Base-by-base conservation (phyloP, 371 early-diverging fungal genomes). In the Mucor racemosus region DNA sequence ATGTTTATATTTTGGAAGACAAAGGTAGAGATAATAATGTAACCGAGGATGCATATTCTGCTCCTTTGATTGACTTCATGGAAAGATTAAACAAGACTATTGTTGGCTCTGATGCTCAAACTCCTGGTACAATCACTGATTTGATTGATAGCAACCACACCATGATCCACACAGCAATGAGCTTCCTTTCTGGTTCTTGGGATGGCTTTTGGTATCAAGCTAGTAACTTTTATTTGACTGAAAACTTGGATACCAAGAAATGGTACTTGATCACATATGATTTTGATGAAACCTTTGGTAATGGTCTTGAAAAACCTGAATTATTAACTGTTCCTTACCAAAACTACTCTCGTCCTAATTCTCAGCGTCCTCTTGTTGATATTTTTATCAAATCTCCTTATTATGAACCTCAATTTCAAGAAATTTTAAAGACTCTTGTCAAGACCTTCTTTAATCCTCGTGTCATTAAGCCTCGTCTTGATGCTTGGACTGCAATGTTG, bases 271-370 rank as follows among this genome's bases (percentile, higher is more conserved):
- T 84, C 31, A 78, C 77, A 19, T 83, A 77, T 17, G 86, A 86
- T 46, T 86, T 84, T 64, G 86, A 86, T 36, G 85, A 85, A 58
- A 82, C 81, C 0, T 80, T 84, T 42, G 85, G 85, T 8, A 76
- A 76, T 62, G 82, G 80, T 39, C 66, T 64, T 13, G 73, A 69
- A 11, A 33, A 64, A 9, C 69, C 69, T 0, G 62, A 76, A 42
- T 62, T 84, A 13, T 69, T 73, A 62, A 75, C 74, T 14, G 68
- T 65, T 4, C 68, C 76, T 10, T 84, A 80, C 38, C 72, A 77
- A 59, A 66, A 69, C 48, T 80, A 76, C 57, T 34, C 78, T 62
- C 71, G 76, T 57, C 38, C 64, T 40, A 66, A 71, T 62, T 65
- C 72, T 9, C 10, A 62, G 35, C 40, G 86, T 66, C 67, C 82